These are phyloP conservation scores for Cyberlindnera maclurae DNA, from an alignment of 805 yeast species.

Conservation along the genomic window DNA sequence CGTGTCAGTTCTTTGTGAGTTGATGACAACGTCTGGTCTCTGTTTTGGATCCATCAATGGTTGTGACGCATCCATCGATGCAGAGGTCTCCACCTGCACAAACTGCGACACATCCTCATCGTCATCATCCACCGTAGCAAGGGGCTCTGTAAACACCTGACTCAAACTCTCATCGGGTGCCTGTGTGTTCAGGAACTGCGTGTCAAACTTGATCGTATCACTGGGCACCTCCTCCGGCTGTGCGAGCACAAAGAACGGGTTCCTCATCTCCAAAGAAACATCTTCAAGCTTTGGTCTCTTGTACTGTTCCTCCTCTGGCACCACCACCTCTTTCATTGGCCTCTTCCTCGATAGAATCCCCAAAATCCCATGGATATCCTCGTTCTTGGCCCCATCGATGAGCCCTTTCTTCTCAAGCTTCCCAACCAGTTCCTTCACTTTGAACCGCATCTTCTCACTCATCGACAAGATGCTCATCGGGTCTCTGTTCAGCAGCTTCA, in stretches of 20 bases:
- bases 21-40: no score
- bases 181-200: conserved; percentile 3
- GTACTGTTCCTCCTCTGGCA: background rate
- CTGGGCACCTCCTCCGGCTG: background rate
- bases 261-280: background rate
- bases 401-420: background rate
- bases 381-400: conserved; percentile 1
- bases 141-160: no score
- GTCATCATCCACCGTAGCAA: no score
- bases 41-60: no score
- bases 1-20: no score
- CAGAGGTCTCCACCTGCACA: conserved; percentile 2
- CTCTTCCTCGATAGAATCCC: conserved; percentile 1
- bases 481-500: background rate
- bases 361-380: conserved; percentile 3
- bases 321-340: background rate
- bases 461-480: conserved; percentile 1
- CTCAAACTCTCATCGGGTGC: no score
- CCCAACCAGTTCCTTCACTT: background rate
- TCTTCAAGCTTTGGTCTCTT: conserved; percentile 1
- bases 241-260: conserved; percentile 1
- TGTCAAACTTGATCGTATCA: conserved; percentile 1
- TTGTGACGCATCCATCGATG: background rate
- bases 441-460: background rate
- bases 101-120: background rate